Conservation (phyloP, 1,284 basidiomycete genomes). For the Fistulinella cinereoalba region DNA sequence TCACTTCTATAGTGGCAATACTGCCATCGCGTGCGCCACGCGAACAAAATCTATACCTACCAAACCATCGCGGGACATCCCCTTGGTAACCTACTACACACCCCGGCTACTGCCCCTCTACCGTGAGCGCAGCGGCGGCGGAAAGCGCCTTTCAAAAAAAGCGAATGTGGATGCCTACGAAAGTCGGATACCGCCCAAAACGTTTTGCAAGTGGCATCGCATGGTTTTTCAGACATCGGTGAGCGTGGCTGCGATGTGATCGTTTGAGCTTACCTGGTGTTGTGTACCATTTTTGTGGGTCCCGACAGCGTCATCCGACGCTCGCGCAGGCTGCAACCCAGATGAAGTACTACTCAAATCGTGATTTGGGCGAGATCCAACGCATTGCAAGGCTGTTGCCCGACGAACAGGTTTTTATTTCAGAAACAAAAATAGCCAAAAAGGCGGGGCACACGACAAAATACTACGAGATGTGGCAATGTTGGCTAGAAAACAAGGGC, state of each 20-base stretch:
- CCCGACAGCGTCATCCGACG: slow-evolving; percentile 34
- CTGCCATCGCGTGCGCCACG: neutral
- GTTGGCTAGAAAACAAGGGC: slow-evolving; percentile 33
- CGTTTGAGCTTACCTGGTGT: neutral
- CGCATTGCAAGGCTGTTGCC: slow-evolving; percentile 36
- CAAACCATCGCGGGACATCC: slow-evolving; percentile 4
- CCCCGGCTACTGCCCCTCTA: slow-evolving; percentile 31
- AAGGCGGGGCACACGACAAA: slow-evolving; percentile 13
- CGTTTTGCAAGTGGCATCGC: slow-evolving; percentile 42
- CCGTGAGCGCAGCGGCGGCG: slow-evolving; percentile 9
- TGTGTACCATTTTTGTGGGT: neutral
- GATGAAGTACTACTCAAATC: slow-evolving; percentile 35
- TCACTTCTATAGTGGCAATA: slow-evolving; percentile 27
- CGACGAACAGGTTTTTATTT: slow-evolving; percentile 33
- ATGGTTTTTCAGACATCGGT: slow-evolving; percentile 40
- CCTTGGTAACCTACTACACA: slow-evolving; percentile 29
- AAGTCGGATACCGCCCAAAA: slow-evolving; percentile 27
- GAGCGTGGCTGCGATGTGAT: slow-evolving; percentile 10
- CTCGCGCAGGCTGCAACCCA: slow-evolving; percentile 27
- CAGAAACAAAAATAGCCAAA: neutral
- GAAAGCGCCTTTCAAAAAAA: slow-evolving; percentile 1
- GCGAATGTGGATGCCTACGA: neutral
- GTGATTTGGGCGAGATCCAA: slow-evolving; percentile 38
- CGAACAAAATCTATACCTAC: neutral
- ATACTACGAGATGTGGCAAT: slow-evolving; percentile 36